A percentile compares a stretch with the other conserved stretches of the same genome.
These are phyloP conservation scores for Botrytis medusae DNA, from an alignment of 2,329 filamentous ascomycete genomes.

Conservation along the genomic window DNA sequence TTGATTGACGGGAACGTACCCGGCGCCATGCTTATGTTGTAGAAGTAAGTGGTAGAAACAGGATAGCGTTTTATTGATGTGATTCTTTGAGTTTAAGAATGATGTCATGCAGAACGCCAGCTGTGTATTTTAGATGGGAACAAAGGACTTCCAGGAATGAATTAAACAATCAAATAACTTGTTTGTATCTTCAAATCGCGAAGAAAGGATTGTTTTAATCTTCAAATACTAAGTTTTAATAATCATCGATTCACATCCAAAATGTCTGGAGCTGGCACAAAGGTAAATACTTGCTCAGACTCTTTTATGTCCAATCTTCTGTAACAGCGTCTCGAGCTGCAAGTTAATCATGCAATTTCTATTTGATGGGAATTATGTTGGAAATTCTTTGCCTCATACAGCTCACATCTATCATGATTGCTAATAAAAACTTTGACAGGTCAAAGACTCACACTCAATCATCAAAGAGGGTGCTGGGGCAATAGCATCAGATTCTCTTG, in stretches of 20 bases:
- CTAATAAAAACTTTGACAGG: conserved; percentile 42
- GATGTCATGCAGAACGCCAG: conserved; percentile 9
- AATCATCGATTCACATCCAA: neutral
- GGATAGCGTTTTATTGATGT: neutral
- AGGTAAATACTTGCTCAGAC: neutral
- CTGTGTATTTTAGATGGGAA: neutral
- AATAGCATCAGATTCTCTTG: conserved; percentile 69
- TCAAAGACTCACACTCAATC: conserved; percentile 49
- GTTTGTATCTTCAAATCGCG: neutral
- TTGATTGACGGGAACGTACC: conserved; percentile 8
- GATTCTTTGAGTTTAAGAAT: conserved; percentile 7
- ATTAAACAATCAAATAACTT: conserved; percentile 1
- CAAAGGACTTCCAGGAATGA: conserved; percentile 4
- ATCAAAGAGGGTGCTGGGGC: conserved; percentile 61
- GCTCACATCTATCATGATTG: conserved; percentile 33
- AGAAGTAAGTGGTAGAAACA: neutral
- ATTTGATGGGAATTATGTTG: neutral
- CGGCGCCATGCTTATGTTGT: neutral
- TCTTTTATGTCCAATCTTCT: neutral
- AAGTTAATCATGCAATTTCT: neutral
- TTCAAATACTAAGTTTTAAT: neutral
- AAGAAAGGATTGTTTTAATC: neutral
- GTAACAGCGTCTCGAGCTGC: neutral
- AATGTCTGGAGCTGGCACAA: conserved; percentile 7
- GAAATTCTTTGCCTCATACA: neutral